phyloP scores from a whole-genome alignment of 1,284 basidiomycete species.

The Boletus austroedulis region DNA sequence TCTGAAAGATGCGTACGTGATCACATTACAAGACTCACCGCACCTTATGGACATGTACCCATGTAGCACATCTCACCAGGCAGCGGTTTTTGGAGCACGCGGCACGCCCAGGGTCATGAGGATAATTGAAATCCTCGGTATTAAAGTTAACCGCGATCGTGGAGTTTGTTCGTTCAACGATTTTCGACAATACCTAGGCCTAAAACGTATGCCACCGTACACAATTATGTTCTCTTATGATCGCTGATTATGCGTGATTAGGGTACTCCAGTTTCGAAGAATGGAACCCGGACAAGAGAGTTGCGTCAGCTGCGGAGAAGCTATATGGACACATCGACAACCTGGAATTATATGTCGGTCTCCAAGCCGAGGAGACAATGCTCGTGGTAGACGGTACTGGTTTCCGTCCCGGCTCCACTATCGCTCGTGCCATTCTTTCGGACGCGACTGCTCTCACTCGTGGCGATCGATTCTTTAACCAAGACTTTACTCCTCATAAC shows the following conservation, averaged over 20 bases:
- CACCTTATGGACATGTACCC: not conserved
- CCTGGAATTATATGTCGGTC: constrained; percentile 79
- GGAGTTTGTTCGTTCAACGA: constrained; percentile 84
- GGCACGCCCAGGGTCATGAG: constrained; percentile 74
- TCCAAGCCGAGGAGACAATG: constrained; percentile 72
- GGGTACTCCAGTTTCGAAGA: constrained; percentile 69
- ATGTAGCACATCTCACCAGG: constrained; percentile 66
- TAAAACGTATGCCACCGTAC: constrained; percentile 55
- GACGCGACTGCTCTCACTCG: constrained; percentile 86
- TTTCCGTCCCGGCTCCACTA: constrained; percentile 80
- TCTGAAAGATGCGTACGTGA: constrained; percentile 63
- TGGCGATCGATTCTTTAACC: constrained; percentile 79
- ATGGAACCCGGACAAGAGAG: constrained; percentile 77
- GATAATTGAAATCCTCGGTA: constrained; percentile 80
- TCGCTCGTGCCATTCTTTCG: constrained; percentile 82
- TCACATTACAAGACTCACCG: not conserved
- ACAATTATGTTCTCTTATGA: not conserved
- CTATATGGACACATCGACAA: constrained; percentile 76
- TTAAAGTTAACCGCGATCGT: constrained; percentile 76
- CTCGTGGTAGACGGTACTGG: constrained; percentile 76
- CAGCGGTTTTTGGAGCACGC: constrained; percentile 75
- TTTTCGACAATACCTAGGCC: constrained; percentile 75
- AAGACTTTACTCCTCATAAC: constrained; percentile 79
- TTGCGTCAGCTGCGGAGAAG: constrained; percentile 71
- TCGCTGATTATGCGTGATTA: constrained; percentile 21